These are phyloP conservation scores for Magnaporthales sp. DNA, from an alignment of 2,329 filamentous ascomycete species.

Conservation along the genomic window DNA sequence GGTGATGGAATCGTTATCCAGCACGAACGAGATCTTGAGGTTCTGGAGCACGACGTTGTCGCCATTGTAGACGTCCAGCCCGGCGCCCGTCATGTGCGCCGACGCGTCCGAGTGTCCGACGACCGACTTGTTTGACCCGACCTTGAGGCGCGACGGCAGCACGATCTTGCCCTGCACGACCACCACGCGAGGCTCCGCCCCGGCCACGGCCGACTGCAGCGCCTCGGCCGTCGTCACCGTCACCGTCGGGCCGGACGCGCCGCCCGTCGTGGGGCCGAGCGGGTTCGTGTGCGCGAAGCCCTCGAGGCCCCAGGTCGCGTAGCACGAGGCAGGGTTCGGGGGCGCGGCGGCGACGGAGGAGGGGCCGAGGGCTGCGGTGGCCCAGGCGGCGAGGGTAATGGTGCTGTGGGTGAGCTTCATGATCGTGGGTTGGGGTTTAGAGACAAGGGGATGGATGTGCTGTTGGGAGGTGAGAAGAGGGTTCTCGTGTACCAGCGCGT, in stretches of 20 bases:
- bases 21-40: slow-evolving; percentile 19
- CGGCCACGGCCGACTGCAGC: slow-evolving; percentile 33
- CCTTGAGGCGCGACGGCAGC: slow-evolving; percentile 26
- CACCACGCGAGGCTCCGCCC: slow-evolving; percentile 30
- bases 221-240: slow-evolving; percentile 31
- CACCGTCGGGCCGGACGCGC: slow-evolving; percentile 36
- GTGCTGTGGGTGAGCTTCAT: not conserved
- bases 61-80: slow-evolving; percentile 20
- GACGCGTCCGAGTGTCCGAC: slow-evolving; percentile 19
- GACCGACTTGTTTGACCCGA: slow-evolving; percentile 34
- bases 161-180: slow-evolving; percentile 31
- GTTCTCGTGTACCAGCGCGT: not conserved
- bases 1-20: slow-evolving; percentile 32
- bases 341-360: not conserved
- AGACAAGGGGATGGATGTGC: not conserved
- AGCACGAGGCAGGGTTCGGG: not conserved
- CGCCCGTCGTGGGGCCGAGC: slow-evolving; percentile 28
- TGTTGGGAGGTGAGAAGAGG: not conserved
- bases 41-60: slow-evolving; percentile 28
- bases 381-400: not conserved
- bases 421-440: not conserved
- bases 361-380: not conserved
- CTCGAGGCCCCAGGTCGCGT: slow-evolving; percentile 11
- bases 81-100: slow-evolving; percentile 23
- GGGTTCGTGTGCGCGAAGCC: slow-evolving; percentile 24